Base-by-base conservation (phyloP, 176 grass and related monocot genomes). In the Oryza longistaminata region DNA sequence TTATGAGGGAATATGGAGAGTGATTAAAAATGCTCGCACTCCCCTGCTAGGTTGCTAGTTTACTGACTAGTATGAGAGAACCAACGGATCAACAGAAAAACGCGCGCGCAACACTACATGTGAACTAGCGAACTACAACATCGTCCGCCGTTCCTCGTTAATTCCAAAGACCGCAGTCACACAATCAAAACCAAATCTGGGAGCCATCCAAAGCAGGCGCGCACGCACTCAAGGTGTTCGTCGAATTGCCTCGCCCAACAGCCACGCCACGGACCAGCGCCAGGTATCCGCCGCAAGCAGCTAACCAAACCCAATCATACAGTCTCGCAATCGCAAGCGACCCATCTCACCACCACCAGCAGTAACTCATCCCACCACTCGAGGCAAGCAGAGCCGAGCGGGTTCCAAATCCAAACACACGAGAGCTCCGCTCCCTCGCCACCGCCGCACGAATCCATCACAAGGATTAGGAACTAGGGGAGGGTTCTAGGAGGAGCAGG, bases 141-240 rank as follows among this genome's bases (percentile, higher is more conserved):
- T 14, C 16, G 62, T 15, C 5, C 35, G 35, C 66, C 1, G 27
- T 49, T 81, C 29, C 27, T 34, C 15, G 9, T 17, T 37, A 22
- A 16, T 40, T 66, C n/a, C 6, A 67, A 7, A 49, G 21, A 3
- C 66, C 66, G 39, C 4, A 9, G 29, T 5, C 16, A 39, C 8
- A 31, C 11, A 83, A 14, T 27, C 34, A 53, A 66, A 43, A 43
- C 10, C 42, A 40, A 40, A 71, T 67, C 50, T 44, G 22, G 42
- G 12, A 73, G 19, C 17, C 11, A 61, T 40, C 34, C 9, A 16
- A 37, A 66, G 64, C 67, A 14, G 25, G 3, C 12, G 33, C 46
- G 62, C 78, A 45, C 24, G 60, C 12, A 48, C 35, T 5, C 35
- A 37, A 73, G 35, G 68, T 78, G 88, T 82, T 86, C 39, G 83